Conservation (phyloP, 352 stramenopile species). For the Globisporangium abappressorium region DNA sequence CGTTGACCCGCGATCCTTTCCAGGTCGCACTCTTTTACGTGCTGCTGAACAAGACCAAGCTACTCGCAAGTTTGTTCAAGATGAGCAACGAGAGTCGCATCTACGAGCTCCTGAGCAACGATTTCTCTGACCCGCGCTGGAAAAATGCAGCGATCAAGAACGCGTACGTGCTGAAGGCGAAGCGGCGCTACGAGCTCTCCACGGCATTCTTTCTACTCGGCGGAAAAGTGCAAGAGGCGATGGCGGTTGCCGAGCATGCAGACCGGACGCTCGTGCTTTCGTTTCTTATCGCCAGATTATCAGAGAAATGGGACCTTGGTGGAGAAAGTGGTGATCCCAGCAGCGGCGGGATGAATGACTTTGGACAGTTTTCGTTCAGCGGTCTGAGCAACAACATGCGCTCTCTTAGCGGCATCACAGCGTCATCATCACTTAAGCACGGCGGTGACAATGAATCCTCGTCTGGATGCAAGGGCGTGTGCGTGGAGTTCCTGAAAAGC, state of each 20-base stretch:
- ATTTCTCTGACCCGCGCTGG: slow-evolving; percentile 82
- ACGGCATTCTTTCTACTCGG: slow-evolving; percentile 84
- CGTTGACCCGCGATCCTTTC: slow-evolving; percentile 76
- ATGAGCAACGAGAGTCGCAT: slow-evolving; percentile 80
- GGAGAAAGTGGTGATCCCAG: slow-evolving; percentile 24
- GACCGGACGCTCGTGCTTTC: slow-evolving; percentile 73
- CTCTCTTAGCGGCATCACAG: slow-evolving; percentile 12
- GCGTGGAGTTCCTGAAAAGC: slow-evolving; percentile 59
- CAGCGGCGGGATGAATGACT: slow-evolving; percentile 15
- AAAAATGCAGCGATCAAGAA: slow-evolving; percentile 90
- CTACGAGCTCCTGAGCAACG: slow-evolving; percentile 70
- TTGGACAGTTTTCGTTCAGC: slow-evolving; percentile 50
- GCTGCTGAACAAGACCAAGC: slow-evolving; percentile 74
- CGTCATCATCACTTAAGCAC: background rate
- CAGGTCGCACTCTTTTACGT: slow-evolving; percentile 85
- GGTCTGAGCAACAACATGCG: slow-evolving; percentile 53
- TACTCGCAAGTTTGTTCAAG: slow-evolving; percentile 84
- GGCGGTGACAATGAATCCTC: slow-evolving; percentile 2
- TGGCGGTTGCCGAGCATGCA: slow-evolving; percentile 69
- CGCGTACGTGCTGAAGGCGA: slow-evolving; percentile 84
- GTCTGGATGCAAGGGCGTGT: slow-evolving; percentile 34
- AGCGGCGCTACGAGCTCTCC: slow-evolving; percentile 77
- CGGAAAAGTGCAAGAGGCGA: slow-evolving; percentile 71
- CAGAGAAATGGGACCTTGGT: slow-evolving; percentile 70
- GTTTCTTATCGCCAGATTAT: slow-evolving; percentile 76